phyloP scores from a whole-genome alignment of 2,329 filamentous ascomycete species.

The Aspergillus texensis region DNA sequence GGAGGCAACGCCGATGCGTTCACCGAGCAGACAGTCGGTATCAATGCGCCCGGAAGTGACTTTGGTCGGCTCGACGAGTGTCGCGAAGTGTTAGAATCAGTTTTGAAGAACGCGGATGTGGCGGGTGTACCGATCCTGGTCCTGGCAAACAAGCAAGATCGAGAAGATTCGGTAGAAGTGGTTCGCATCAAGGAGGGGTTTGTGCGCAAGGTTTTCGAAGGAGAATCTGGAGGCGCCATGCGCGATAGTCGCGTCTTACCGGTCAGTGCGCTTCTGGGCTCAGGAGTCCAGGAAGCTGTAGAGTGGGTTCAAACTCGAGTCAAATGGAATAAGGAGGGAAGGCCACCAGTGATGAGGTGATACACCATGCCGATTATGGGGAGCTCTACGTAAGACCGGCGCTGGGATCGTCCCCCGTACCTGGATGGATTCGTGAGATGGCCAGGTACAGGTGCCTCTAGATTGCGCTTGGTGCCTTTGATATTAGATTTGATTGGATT shows the following conservation, averaged over 20 bases:
- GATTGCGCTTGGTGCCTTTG: not conserved
- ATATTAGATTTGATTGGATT: not conserved
- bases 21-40: slow-evolving; percentile 37
- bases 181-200: slow-evolving; percentile 96
- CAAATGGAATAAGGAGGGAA: slow-evolving; percentile 92
- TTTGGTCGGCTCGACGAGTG: slow-evolving; percentile 78
- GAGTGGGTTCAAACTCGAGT: slow-evolving; percentile 93
- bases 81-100: slow-evolving; percentile 82
- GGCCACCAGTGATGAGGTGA: slow-evolving; percentile 91
- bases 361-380: not conserved
- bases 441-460: not conserved
- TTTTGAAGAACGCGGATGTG: slow-evolving; percentile 82
- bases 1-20: slow-evolving; percentile 25
- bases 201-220: slow-evolving; percentile 93
- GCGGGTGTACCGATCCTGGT: slow-evolving; percentile 90
- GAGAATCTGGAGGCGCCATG: slow-evolving; percentile 82
- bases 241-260: slow-evolving; percentile 89
- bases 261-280: slow-evolving; percentile 79
- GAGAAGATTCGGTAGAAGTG: slow-evolving; percentile 96
- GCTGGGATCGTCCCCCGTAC: not conserved
- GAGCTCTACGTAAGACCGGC: not conserved
- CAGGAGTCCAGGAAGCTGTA: slow-evolving; percentile 90
- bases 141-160: slow-evolving; percentile 95
- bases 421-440: not conserved
- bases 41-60: slow-evolving; percentile 39